These are phyloP conservation scores for Claviceps capensis DNA, from an alignment of 2,329 filamentous ascomycete species.

Conservation along the genomic window DNA sequence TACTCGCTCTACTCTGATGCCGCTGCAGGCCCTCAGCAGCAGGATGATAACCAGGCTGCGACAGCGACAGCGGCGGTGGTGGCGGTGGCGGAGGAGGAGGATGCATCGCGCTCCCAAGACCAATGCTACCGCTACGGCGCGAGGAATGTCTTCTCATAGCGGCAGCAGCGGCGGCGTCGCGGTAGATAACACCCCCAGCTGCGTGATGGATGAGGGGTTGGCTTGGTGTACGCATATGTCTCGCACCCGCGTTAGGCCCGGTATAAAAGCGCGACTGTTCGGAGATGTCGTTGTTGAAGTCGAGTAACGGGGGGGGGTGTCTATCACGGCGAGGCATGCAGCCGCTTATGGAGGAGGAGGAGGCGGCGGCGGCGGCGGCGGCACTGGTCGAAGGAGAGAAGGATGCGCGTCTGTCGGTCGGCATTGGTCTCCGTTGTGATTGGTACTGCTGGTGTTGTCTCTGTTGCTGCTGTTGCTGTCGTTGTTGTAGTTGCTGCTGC, in stretches of 20 bases:
- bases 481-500: not conserved
- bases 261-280: conserved; percentile 46
- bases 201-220: conserved; percentile 35
- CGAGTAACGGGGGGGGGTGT: conserved; percentile 47
- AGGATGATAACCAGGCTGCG: conserved; percentile 15
- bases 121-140: conserved; percentile 1
- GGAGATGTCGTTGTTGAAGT: conserved; percentile 46
- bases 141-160: conserved; percentile 4
- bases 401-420: conserved; percentile 11
- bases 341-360: not conserved
- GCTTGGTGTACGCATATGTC: conserved; percentile 20
- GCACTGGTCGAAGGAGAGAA: not conserved
- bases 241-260: conserved; percentile 33
- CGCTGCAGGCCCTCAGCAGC: not conserved
- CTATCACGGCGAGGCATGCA: conserved; percentile 12
- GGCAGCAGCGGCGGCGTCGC: not conserved
- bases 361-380: not conserved
- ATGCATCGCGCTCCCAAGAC: not conserved
- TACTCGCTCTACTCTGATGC: conserved; percentile 1
- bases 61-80: conserved; percentile 13
- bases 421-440: conserved; percentile 11
- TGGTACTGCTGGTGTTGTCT: not conserved
- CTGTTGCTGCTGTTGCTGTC: no score
- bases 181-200: conserved; percentile 13
- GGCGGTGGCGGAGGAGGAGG: not conserved